phyloP scores from a whole-genome alignment of 176 grass and related monocot species.

The Hordeum marinum region DNA sequence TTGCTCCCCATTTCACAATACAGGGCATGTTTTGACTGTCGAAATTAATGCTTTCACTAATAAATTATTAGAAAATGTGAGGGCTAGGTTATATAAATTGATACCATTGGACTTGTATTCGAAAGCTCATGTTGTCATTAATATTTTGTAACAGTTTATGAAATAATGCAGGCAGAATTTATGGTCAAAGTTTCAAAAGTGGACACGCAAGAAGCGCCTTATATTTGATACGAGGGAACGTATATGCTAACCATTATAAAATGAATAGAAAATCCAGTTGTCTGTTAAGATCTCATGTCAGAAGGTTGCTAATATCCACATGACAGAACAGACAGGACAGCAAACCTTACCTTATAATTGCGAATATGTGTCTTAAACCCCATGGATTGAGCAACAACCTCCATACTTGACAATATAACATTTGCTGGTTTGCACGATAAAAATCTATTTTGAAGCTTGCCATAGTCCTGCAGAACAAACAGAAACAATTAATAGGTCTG shows the following conservation, averaged over 20 bases:
- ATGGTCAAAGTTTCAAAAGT: not conserved
- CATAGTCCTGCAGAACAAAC: constrained; percentile 58
- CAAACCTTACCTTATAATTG: constrained; percentile 82
- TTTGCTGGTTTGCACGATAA: constrained; percentile 76
- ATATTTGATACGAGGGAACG: not conserved
- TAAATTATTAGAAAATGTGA: not conserved
- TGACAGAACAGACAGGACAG: not conserved
- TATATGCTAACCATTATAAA: constrained; percentile 4
- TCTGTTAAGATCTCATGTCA: not conserved
- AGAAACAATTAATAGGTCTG: constrained; percentile 9
- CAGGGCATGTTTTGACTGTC: not conserved
- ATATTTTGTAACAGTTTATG: not conserved
- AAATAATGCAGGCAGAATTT: not conserved
- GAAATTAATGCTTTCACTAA: not conserved
- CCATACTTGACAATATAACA: constrained; percentile 95
- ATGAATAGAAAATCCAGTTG: not conserved
- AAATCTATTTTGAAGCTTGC: constrained; percentile 78
- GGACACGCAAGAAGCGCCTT: not conserved
- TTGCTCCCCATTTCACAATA: not conserved
- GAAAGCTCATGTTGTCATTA: not conserved
- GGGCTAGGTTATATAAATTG: not conserved
- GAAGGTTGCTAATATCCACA: constrained; percentile 4
- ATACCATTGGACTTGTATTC: not conserved
- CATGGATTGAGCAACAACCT: constrained; percentile 97
- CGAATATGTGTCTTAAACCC: constrained; percentile 96